Percentiles rank a stretch among this genome's conserved stretches.
These are phyloP conservation scores for Inga laurina DNA, from an alignment of 306 rosid species.

Conservation along the genomic window DNA sequence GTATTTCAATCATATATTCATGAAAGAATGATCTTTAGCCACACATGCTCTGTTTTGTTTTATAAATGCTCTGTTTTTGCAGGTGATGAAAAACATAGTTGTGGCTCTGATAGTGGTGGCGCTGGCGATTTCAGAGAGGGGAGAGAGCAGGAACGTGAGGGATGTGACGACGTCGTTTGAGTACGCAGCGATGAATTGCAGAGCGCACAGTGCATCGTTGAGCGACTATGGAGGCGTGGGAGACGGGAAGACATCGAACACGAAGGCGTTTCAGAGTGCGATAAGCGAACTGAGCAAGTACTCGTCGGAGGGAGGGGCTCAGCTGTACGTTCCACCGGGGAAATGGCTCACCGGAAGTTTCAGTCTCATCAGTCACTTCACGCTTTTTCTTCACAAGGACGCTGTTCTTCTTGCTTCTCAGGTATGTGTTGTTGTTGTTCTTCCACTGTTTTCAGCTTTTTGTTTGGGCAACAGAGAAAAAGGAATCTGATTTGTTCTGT, in stretches of 20 bases:
- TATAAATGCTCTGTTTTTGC: background rate
- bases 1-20: background rate
- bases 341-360: constrained; percentile 87
- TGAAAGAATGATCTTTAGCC: background rate
- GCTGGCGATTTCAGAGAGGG: constrained; percentile 45
- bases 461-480: background rate
- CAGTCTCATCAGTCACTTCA: constrained; percentile 75
- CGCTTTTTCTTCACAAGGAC: constrained; percentile 67
- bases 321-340: constrained; percentile 80
- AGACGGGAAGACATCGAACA: constrained; percentile 77
- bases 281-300: constrained; percentile 57
- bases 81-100: constrained; percentile 24
- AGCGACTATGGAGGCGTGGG: constrained; percentile 87
- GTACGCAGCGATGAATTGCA: constrained; percentile 69
- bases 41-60: background rate
- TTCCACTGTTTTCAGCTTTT: too few species aligned
- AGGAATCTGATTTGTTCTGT: background rate
- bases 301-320: constrained; percentile 66
- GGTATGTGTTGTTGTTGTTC: constrained; percentile 35
- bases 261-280: constrained; percentile 75
- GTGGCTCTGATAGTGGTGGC: constrained; percentile 28
- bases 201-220: constrained; percentile 71
- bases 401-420: constrained; percentile 86
- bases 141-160: constrained; percentile 46
- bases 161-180: constrained; percentile 45